Percentiles rank a stretch among this genome's conserved stretches.
Evolutionary conservation across 192 early-diverging fungal species (phyloP).

Genomic region (Coemansia sp.): DNA sequence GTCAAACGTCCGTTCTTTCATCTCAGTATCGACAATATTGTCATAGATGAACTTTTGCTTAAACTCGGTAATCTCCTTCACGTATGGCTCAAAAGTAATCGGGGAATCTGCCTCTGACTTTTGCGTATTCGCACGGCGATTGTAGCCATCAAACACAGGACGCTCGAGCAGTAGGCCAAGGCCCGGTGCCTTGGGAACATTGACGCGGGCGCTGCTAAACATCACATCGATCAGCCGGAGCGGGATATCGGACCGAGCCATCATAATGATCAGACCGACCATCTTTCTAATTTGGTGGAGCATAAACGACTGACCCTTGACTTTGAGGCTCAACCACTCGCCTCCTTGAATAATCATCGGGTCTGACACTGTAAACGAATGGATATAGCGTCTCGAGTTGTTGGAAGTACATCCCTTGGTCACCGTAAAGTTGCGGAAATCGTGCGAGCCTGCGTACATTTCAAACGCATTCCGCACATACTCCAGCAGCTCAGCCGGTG

Average conservation of each 20-base stretch:
- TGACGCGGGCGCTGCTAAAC: conserved; percentile 71
- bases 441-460: conserved; percentile 82
- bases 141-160: conserved; percentile 72
- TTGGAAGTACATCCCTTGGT: conserved; percentile 73
- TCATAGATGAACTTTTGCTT: conserved; percentile 88
- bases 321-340: conserved; percentile 92
- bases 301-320: conserved; percentile 97
- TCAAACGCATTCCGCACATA: conserved; percentile 67
- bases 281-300: conserved; percentile 99
- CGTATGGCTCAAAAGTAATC: conserved; percentile 61
- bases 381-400: conserved; percentile 80
- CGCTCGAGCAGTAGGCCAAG: conserved; percentile 85
- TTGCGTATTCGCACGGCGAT: conserved; percentile 37
- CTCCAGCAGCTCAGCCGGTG: conserved; percentile 61
- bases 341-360: conserved; percentile 65
- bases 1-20: conserved; percentile 59
- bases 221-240: conserved; percentile 64
- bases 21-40: conserved; percentile 75
- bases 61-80: conserved; percentile 77
- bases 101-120: conserved; percentile 32
- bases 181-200: conserved; percentile 96
- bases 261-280: conserved; percentile 88
- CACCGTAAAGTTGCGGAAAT: conserved; percentile 95
- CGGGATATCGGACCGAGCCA: conserved; percentile 74
- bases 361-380: conserved; percentile 73